These are phyloP conservation scores for Trichosporon faecale DNA, from an alignment of 1,284 basidiomycete species.

Conservation along the genomic window DNA sequence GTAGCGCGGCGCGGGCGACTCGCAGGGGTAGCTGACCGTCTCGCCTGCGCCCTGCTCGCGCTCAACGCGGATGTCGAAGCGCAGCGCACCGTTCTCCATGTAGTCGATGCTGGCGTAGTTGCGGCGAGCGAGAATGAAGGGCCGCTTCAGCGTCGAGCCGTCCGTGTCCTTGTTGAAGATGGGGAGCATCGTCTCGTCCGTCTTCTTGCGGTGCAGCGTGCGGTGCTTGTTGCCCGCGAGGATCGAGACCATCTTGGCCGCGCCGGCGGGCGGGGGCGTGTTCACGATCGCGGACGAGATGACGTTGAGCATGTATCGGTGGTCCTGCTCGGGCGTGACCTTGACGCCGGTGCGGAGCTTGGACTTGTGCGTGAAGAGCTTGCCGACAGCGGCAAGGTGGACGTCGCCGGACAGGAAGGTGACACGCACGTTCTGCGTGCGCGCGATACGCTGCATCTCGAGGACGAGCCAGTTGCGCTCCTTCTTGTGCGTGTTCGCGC, in stretches of 20 bases:
- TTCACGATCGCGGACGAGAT: slow-evolving; percentile 54
- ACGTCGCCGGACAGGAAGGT: slow-evolving; percentile 89
- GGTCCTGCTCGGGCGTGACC: slow-evolving; percentile 60
- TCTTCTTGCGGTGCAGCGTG: slow-evolving; percentile 62
- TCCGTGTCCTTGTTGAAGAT: slow-evolving; percentile 75
- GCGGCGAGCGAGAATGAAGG: slow-evolving; percentile 59
- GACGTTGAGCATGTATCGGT: slow-evolving; percentile 80
- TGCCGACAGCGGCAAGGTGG: slow-evolving; percentile 78
- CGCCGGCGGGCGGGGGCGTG: slow-evolving; percentile 67
- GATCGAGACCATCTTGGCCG: slow-evolving; percentile 74
- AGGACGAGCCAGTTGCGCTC: slow-evolving; percentile 89
- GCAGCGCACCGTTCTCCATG: slow-evolving; percentile 63
- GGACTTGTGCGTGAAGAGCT: slow-evolving; percentile 61
- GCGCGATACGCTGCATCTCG: slow-evolving; percentile 69
- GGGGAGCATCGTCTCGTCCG: slow-evolving; percentile 84
- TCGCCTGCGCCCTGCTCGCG: slow-evolving; percentile 72
- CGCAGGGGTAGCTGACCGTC: slow-evolving; percentile 63
- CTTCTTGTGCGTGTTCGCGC: slow-evolving; percentile 74
- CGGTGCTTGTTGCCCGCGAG: slow-evolving; percentile 79
- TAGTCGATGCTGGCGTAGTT: slow-evolving; percentile 84
- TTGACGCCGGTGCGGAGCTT: slow-evolving; percentile 53
- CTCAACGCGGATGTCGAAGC: slow-evolving; percentile 88
- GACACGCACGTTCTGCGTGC: slow-evolving; percentile 63
- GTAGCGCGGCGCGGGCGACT: slow-evolving; percentile 37
- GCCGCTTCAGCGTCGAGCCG: slow-evolving; percentile 56